Base-by-base conservation (phyloP, 495 filamentous ascomycete genomes). In the Hypomontagnella submonticulosa region DNA sequence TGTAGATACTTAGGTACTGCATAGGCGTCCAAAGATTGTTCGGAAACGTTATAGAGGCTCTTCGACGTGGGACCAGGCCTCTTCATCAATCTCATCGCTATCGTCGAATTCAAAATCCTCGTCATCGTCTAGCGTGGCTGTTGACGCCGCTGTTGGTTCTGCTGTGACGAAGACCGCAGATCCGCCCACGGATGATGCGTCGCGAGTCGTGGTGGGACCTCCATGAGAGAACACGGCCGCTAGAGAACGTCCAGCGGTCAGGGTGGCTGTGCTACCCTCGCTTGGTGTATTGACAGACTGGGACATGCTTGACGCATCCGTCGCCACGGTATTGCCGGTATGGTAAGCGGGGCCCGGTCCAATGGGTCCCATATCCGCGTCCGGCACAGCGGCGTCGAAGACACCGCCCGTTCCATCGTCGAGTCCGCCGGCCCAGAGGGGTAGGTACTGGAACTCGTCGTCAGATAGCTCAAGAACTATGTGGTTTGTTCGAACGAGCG, bases 381-480 rank as follows among this genome's bases (percentile, higher is more conserved):
- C 69, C 0, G 80, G 79, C 3, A 83, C 66, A 1, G 52, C 50
- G 0, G 66, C 37, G 36, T 81, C 74, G 38, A 77, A 82, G n/a
- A 81, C 79, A 15, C 76, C 79, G 18, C 79, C 80, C 3, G 76
- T 75, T 3, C 74, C 80, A 40, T 83, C 80, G 23, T 81, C 75
- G 9, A 78, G 63, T 9, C 80, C 80, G n/a, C 72, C 78, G 12
- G 78, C 80, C 79, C 79, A 83, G 2, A 81, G 74, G 2, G 80
- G 80, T 4, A 83, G 71, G 49, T 73, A 81, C 10, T 74, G 63
- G 15, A 80, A 65, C 70, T 81, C 80, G 5, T 72, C 63, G n/a
- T 77, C 70, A 13, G 70, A 63, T 7, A 81, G 63, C 2, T 40
- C 44, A 1, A 80, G 66, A 5, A 76, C 34, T 0, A 79, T 46